Percentiles rank a stretch among this genome's conserved stretches.
These are phyloP conservation scores for Epicoccum nigrum DNA, from an alignment of 2,329 filamentous ascomycete species.

Conservation along the genomic window DNA sequence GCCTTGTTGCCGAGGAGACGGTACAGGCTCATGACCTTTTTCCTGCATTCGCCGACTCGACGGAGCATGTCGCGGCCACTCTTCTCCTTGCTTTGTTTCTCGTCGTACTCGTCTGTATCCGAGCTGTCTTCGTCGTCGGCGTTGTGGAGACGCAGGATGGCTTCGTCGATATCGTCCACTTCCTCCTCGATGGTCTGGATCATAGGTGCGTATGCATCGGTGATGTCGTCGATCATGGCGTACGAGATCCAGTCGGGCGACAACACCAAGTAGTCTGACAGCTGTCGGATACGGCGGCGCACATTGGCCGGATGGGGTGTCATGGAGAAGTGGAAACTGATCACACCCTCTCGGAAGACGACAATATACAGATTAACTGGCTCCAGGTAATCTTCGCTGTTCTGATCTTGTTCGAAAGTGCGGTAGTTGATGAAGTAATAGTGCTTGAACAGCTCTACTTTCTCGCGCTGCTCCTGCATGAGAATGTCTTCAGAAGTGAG, in stretches of 20 bases:
- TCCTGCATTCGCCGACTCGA: conserved; percentile 89
- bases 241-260: conserved; percentile 99
- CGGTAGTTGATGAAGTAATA: conserved; percentile 99
- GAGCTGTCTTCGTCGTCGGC: conserved; percentile 53
- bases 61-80: conserved; percentile 82
- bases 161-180: conserved; percentile 95
- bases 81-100: conserved; percentile 47
- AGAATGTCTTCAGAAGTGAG: conserved; percentile 96
- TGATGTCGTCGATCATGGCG: conserved; percentile 97
- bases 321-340: conserved; percentile 97
- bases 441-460: conserved; percentile 94
- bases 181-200: conserved; percentile 95
- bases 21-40: conserved; percentile 97
- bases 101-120: conserved; percentile 41
- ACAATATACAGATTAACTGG: conserved; percentile 98
- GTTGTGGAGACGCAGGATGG: conserved; percentile 82
- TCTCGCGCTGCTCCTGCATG: conserved; percentile 95
- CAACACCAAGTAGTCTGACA: conserved; percentile 91
- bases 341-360: conserved; percentile 92
- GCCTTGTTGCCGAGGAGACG: conserved; percentile 94
- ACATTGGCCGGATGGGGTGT: conserved; percentile 97
- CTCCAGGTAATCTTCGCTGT: conserved; percentile 87
- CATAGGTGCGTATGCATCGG: conserved; percentile 90
- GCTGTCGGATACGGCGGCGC: conserved; percentile 86
- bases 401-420: conserved; percentile 92